These are phyloP conservation scores for Naganishia kalamii DNA, from an alignment of 768 basidiomycete genomes.

Conservation along the genomic window DNA sequence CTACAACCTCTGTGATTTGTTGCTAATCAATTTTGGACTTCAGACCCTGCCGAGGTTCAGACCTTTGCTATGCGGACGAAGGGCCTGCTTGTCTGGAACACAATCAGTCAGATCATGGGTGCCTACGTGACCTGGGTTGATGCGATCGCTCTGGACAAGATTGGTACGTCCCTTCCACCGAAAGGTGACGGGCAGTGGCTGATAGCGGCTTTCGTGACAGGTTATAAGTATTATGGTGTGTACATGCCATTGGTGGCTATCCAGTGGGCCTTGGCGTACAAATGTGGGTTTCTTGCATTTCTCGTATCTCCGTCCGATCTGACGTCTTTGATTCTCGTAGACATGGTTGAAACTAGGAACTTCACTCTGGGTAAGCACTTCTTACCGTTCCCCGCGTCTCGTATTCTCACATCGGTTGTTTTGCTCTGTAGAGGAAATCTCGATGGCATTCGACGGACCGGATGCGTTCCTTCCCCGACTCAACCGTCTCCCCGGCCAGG, in stretches of 20 bases:
- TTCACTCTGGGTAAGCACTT: slow-evolving; percentile 33
- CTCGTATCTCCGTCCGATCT: no score
- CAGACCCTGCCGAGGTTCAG: slow-evolving; percentile 45
- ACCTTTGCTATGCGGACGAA: slow-evolving; percentile 47
- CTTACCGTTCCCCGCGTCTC: no score
- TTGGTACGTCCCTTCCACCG: slow-evolving; percentile 28
- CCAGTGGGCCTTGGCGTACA: slow-evolving; percentile 41
- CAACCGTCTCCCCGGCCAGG: slow-evolving; percentile 2
- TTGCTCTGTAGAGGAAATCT: slow-evolving; percentile 32
- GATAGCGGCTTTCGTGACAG: slow-evolving; percentile 8
- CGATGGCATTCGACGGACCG: slow-evolving; percentile 36
- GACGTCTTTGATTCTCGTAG: slow-evolving; percentile 10
- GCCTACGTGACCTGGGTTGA: slow-evolving; percentile 69
- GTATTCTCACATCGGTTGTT: no score
- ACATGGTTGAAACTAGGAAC: slow-evolving; percentile 40
- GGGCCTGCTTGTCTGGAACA: slow-evolving; percentile 47
- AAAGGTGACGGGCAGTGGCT: neutral
- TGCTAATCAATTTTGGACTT: slow-evolving; percentile 1
- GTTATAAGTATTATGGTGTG: slow-evolving; percentile 45
- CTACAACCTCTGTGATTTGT: neutral
- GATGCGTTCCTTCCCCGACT: slow-evolving; percentile 26
- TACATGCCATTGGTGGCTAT: slow-evolving; percentile 47
- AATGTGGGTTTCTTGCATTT: slow-evolving; percentile 31
- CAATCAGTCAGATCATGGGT: slow-evolving; percentile 57
- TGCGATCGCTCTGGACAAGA: slow-evolving; percentile 48